Evolutionary conservation across 495 filamentous ascomycete genomes (phyloP), one percentile per base, ranked within the genome.

Genomic region (Penicillium bovifimosum): DNA sequence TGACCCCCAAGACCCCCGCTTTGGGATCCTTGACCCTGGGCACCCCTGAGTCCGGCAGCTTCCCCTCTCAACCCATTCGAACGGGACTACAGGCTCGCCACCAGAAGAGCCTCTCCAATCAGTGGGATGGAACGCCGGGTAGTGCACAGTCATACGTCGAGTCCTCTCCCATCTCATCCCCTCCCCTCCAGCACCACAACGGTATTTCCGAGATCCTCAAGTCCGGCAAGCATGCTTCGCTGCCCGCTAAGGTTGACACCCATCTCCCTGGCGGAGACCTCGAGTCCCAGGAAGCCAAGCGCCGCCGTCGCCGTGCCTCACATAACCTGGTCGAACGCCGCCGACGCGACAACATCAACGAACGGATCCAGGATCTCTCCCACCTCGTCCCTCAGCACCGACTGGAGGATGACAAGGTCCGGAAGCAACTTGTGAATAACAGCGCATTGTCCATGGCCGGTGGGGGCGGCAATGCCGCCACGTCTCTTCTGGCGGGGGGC

Each of bases 261-360:
- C 79, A 79, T 53, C 72, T 77, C 10, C 68, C 72, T 6, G 74
- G 71, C 9, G 73, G 72, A 51, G 70, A 73, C 29, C 81, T 88
- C 39, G 83, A 86, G 10, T 80, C 90, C 0, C 91, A 96, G 63
- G 93, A 98, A 73, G 88, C 90, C 59, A 96, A 97, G 78, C 82
- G 88, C 53, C 86, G 91, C 60, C 79, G 91, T 53, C 81, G 93
- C 41, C 83, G 93, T 14, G 93, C 96, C 60, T 96, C 91, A 1
- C 93, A 98, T 72, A 98, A 98, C 61, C 76, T 95, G 39, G 93
- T 98, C 9, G 93, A 98, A 67, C 88, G 93, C 44, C 85, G 93
- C 29, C 86, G 93, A 41, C 83, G 93, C 39, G 93, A 98, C 70
- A 96, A 98, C 58, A 98, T 98, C 76, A 98, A 98, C 61, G 93